Percentiles rank a stretch among this genome's conserved stretches.
These are phyloP conservation scores for Brassica balearica DNA, from an alignment of 441 rosid genomes.

Conservation along the genomic window DNA sequence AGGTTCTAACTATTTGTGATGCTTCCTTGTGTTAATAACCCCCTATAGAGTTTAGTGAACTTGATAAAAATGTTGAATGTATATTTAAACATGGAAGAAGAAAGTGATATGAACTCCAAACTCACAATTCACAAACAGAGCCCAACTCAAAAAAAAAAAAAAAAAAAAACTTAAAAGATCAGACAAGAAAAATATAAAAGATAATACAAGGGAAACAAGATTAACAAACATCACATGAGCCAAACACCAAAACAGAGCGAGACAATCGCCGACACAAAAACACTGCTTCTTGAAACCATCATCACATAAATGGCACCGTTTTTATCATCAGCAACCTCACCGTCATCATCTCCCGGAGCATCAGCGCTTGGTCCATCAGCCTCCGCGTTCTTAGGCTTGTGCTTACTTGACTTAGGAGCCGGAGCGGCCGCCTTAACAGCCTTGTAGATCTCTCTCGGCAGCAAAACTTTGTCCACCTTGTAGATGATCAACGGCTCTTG, in stretches of 20 bases:
- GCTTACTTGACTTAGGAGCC: conserved; percentile 43
- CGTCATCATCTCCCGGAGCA: conserved; percentile 61
- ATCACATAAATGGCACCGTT: conserved; percentile 20
- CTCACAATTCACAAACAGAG: not conserved
- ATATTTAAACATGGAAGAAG: not conserved
- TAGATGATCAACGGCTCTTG: conserved; percentile 64
- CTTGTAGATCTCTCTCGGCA: conserved; percentile 58
- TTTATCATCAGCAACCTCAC: conserved; percentile 45
- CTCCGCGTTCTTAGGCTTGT: conserved; percentile 36
- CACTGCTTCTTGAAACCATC: conserved; percentile 15
- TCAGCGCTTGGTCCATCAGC: conserved; percentile 61
- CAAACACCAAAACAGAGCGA: conserved; percentile 34
- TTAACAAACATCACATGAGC: conserved; percentile 34
- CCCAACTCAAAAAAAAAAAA: not conserved
- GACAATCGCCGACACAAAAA: conserved; percentile 22
- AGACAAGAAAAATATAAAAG: not conserved
- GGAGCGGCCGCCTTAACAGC: conserved; percentile 43
- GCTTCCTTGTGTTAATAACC: conserved; percentile 11
- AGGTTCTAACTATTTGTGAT: conserved; percentile 7
- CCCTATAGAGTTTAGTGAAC: not conserved
- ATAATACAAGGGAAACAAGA: not conserved
- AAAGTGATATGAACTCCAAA: conserved; percentile 7
- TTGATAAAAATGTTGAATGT: conserved; percentile 4
- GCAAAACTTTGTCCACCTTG: conserved; percentile 58
- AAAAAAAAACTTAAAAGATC: not conserved